Base-by-base conservation (phyloP, 768 basidiomycete genomes). In the Leccinellum rugosiceps region DNA sequence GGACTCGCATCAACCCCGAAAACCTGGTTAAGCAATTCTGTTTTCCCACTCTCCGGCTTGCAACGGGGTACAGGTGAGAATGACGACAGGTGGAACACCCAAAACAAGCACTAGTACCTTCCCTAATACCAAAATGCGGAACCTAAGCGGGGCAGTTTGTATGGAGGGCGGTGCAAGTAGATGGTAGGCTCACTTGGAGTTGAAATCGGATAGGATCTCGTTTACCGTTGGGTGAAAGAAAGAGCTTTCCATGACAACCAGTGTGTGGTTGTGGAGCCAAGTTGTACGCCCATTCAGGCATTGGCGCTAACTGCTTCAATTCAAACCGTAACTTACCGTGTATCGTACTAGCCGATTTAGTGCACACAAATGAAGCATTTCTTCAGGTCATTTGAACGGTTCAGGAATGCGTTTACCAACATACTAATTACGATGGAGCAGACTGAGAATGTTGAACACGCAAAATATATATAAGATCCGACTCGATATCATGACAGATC, bases 41-140 rank as follows among this genome's bases (percentile, higher is more conserved):
- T 43, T 52, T 56, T 56, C 14, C 55, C 55, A 23, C 55, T 50
- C 45, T 43, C 55, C 13, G 55, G 10, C 55, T 56, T 56, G 26
- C 35, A 8, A 25, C 5, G 6, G 23, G 23, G 35, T 38, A 45
- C 23, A 28, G 10, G 31, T 56, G 30, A 44, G 55, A 32, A 21
- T 26, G 34, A 53, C n/a, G 45, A 23, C 43, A 31, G 13, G 21
- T n/a, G 31, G 23, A 56, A 34, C 13, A 15, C 31, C 9, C 14
- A 5, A 10, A 56, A 35, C 6, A 34, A 21, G 13, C 38, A 13
- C 48, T 50, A n/a, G 35, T n/a, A 56, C 55, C 55, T 56, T 56
- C 31, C 55, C 49, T 19, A 56, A 31, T 30, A 56, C 49, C n/a
- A 56, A 21, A 6, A 56, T 43, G 48, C 55, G 55, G 17, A 56